phyloP scores from a whole-genome alignment of 2,329 filamentous ascomycete species.

The Thelonectria rubi region DNA sequence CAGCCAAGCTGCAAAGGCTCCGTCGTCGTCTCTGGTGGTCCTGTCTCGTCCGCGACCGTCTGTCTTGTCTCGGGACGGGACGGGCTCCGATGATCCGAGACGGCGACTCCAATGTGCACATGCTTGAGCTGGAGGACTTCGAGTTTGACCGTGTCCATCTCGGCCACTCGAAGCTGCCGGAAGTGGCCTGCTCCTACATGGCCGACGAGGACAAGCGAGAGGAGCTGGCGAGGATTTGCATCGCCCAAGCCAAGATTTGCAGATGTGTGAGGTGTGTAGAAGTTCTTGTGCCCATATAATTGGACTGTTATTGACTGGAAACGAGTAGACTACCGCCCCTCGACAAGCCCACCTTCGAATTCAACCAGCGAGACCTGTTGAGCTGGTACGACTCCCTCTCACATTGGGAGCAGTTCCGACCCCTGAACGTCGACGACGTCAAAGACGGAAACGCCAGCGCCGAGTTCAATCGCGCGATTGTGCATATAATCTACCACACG shows the following conservation, averaged over 20 bases:
- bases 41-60: conserved; percentile 90
- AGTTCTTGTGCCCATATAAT: conserved; percentile 77
- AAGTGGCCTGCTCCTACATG: conserved; percentile 11
- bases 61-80: conserved; percentile 91
- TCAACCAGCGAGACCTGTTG: conserved; percentile 76
- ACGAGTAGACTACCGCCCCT: conserved; percentile 73
- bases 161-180: background rate
- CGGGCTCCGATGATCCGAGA: conserved; percentile 89
- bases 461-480: conserved; percentile 77
- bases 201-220: conserved; percentile 2
- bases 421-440: conserved; percentile 50
- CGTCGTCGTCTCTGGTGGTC: conserved; percentile 99
- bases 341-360: conserved; percentile 15
- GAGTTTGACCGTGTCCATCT: conserved; percentile 53
- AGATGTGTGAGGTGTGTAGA: conserved; percentile 83
- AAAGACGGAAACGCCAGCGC: conserved; percentile 53
- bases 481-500: conserved; percentile 93
- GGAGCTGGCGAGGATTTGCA: conserved; percentile 84
- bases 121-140: conserved; percentile 85
- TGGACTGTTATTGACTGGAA: conserved; percentile 42
- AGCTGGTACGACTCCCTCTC: conserved; percentile 78
- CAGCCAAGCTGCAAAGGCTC: conserved; percentile 70
- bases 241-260: conserved; percentile 88
- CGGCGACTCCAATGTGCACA: conserved; percentile 89
- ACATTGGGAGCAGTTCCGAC: conserved; percentile 71